phyloP scores from a whole-genome alignment of 345 rosid genomes.

The Moricandia arvensis region DNA sequence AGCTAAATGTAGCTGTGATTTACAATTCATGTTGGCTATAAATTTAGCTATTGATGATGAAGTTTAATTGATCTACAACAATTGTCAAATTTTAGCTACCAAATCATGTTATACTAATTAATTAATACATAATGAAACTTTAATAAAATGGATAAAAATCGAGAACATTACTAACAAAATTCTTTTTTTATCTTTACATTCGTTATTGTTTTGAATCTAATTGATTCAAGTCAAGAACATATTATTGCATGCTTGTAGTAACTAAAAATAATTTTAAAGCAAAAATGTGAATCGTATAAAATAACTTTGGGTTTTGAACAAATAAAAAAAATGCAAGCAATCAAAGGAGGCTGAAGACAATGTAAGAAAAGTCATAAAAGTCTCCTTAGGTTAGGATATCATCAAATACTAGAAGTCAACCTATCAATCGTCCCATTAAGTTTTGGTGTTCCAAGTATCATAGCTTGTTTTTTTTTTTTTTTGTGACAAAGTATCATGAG shows the following conservation, averaged over 20 bases:
- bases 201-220: background rate
- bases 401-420: slow-evolving; percentile 10
- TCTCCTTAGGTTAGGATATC: slow-evolving; percentile 10
- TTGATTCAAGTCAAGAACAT: background rate
- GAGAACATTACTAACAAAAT: background rate
- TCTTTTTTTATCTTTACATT: background rate
- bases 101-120: background rate
- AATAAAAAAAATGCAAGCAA: background rate
- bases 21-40: background rate
- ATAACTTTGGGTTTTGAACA: background rate
- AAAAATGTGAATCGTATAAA: background rate
- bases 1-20: background rate
- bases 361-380: slow-evolving; percentile 28
- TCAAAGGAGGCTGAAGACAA: background rate
- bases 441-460: slow-evolving; percentile 15
- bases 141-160: background rate
- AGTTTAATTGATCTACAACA: background rate
- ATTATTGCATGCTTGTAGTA: background rate
- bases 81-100: background rate
- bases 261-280: background rate
- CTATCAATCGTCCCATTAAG: background rate
- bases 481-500: too few species aligned
- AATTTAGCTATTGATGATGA: background rate
- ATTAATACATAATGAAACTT: background rate
- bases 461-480: background rate